phyloP scores from a whole-genome alignment of 2,329 filamentous ascomycete species.

The Grosmannia clavigera region DNA sequence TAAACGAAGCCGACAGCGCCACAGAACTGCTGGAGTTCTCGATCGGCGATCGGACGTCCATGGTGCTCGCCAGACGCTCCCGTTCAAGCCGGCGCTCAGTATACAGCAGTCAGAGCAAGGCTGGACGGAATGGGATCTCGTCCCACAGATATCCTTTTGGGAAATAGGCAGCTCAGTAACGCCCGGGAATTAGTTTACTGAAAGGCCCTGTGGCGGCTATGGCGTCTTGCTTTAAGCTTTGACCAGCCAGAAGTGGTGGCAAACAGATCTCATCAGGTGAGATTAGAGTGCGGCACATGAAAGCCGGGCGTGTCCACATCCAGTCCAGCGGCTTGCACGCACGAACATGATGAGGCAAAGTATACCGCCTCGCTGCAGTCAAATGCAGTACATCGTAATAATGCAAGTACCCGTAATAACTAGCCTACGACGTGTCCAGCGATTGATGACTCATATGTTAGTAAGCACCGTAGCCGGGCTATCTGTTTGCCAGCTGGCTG shows the following conservation, averaged over 20 bases:
- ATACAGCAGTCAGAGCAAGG: not conserved
- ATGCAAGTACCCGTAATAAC: not conserved
- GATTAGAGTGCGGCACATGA: not conserved
- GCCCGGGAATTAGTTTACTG: not conserved
- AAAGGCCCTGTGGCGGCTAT: not conserved
- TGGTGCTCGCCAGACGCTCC: slow-evolving; percentile 22
- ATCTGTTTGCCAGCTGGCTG: not conserved
- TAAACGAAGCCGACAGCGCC: slow-evolving; percentile 77
- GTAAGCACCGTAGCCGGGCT: not conserved
- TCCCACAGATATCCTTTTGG: not conserved
- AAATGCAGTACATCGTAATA: not conserved
- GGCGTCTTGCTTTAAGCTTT: not conserved
- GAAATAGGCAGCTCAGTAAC: not conserved
- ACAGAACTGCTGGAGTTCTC: slow-evolving; percentile 62
- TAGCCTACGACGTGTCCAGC: not conserved
- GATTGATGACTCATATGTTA: not conserved
- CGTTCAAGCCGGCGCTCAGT: not conserved
- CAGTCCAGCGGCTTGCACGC: not conserved
- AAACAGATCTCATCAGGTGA: not conserved
- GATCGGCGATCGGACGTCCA: slow-evolving; percentile 84
- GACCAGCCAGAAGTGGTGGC: not conserved
- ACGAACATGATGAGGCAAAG: not conserved
- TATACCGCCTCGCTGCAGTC: not conserved
- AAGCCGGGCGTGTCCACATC: not conserved
- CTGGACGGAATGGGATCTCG: not conserved